phyloP scores from a whole-genome alignment of 768 basidiomycete genomes.

The Gloeostereum incarnatum region DNA sequence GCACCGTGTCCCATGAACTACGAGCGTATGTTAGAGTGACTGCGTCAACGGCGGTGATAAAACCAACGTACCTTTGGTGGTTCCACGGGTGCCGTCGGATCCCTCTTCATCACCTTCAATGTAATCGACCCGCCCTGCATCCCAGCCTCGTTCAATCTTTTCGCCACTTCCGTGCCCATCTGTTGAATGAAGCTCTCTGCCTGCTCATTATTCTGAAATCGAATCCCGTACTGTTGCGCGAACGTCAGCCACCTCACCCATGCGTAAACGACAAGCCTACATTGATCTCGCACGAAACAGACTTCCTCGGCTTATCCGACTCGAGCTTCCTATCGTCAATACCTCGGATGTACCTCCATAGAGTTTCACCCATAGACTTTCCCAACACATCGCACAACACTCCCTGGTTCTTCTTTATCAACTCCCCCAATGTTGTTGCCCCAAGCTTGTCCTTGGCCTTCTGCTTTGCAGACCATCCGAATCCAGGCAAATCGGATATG shows the following conservation, averaged over 20 bases:
- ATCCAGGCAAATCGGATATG: constrained; percentile 80
- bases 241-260: constrained; percentile 4
- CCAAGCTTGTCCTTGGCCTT: constrained; percentile 81
- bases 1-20: constrained; percentile 90
- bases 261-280: constrained; percentile 34
- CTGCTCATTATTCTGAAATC: constrained; percentile 77
- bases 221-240: constrained; percentile 78
- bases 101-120: constrained; percentile 83
- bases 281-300: constrained; percentile 92
- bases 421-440: constrained; percentile 57
- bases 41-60: not conserved
- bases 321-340: constrained; percentile 75
- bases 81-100: constrained; percentile 80
- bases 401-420: constrained; percentile 53
- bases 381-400: constrained; percentile 69
- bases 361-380: constrained; percentile 70
- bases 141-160: constrained; percentile 55
- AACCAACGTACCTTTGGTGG: constrained; percentile 63
- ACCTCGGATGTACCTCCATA: constrained; percentile 80
- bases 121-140: constrained; percentile 72
- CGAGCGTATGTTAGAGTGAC: not conserved
- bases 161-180: constrained; percentile 71
- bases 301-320: constrained; percentile 79
- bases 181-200: constrained; percentile 71
- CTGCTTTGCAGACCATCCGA: constrained; percentile 65